These are phyloP conservation scores for Wickerhamomyces chaumierensis DNA, from an alignment of 805 yeast species.

Conservation along the genomic window DNA sequence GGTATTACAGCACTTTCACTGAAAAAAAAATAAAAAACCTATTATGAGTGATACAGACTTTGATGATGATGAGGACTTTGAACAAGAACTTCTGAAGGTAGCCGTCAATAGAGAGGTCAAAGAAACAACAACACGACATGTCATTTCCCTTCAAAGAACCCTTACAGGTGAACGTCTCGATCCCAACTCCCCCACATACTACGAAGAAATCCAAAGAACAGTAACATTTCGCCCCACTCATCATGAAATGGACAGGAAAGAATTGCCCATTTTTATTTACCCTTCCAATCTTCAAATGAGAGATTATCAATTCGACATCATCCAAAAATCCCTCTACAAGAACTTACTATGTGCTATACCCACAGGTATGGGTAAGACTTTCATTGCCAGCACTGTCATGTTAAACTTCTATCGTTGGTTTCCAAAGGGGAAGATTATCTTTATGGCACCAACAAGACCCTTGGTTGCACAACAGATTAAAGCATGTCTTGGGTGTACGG, in stretches of 20 bases:
- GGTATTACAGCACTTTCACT: too few species aligned
- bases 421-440: constrained; percentile 63
- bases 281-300: constrained; percentile 80
- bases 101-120: constrained; percentile 22
- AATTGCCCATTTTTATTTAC: constrained; percentile 47
- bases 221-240: constrained; percentile 33
- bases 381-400: constrained; percentile 91
- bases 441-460: constrained; percentile 96
- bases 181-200: constrained; percentile 10
- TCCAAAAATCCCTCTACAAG: constrained; percentile 54
- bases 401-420: constrained; percentile 86
- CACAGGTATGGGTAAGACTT: constrained; percentile 95
- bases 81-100: constrained; percentile 6
- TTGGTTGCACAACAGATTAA: constrained; percentile 92
- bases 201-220: constrained; percentile 26
- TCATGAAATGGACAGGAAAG: constrained; percentile 33
- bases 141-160: constrained; percentile 24
- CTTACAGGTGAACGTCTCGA: constrained; percentile 19
- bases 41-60: too few species aligned
- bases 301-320: constrained; percentile 82
- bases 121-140: constrained; percentile 20
- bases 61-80: not conserved
- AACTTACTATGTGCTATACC: constrained; percentile 87
- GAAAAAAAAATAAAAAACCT: too few species aligned
- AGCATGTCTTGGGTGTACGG: constrained; percentile 83